Evolutionary conservation across 306 rosid genomes (phyloP).

Genomic region (Morella rubra): DNA sequence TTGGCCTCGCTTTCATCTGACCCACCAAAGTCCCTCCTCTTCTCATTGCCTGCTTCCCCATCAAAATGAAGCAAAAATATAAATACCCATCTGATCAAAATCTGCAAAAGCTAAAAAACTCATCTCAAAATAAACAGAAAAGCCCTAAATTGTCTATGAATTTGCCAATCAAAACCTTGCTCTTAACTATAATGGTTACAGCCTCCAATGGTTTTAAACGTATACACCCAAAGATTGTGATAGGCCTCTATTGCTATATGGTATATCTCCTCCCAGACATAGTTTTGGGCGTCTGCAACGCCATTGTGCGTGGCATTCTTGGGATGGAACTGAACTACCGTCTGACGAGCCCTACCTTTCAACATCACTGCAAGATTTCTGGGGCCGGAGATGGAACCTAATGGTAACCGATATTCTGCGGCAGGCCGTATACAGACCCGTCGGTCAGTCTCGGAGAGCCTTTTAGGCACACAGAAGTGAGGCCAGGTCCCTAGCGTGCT

Average conservation of each 20-base stretch:
- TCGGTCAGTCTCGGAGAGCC: constrained; percentile 2
- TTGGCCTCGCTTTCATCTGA: constrained; percentile 28
- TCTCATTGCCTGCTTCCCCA: constrained; percentile 29
- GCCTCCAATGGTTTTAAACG: background rate
- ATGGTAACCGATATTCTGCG: constrained; percentile 25
- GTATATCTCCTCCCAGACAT: constrained; percentile 27
- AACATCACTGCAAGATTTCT: constrained; percentile 38
- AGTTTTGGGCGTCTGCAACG: constrained; percentile 19
- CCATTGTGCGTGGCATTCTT: background rate
- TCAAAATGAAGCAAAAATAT: constrained; percentile 12
- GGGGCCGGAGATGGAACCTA: constrained; percentile 39
- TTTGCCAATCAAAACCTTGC: constrained; percentile 26
- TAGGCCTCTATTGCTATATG: constrained; percentile 9
- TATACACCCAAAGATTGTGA: background rate
- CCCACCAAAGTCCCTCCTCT: constrained; percentile 20
- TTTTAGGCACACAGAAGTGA: background rate
- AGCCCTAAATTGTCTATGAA: constrained; percentile 22
- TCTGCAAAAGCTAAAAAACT: background rate
- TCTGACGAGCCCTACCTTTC: constrained; percentile 37
- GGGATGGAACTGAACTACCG: constrained; percentile 32
- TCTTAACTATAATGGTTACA: background rate
- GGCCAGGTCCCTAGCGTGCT: constrained; percentile 5
- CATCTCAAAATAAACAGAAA: background rate
- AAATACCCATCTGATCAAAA: background rate
- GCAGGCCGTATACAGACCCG: constrained; percentile 23